Evolutionary conservation across 306 rosid species (phyloP), one percentile per base, ranked within the genome.

Genomic region (Arachis stenosperma): DNA sequence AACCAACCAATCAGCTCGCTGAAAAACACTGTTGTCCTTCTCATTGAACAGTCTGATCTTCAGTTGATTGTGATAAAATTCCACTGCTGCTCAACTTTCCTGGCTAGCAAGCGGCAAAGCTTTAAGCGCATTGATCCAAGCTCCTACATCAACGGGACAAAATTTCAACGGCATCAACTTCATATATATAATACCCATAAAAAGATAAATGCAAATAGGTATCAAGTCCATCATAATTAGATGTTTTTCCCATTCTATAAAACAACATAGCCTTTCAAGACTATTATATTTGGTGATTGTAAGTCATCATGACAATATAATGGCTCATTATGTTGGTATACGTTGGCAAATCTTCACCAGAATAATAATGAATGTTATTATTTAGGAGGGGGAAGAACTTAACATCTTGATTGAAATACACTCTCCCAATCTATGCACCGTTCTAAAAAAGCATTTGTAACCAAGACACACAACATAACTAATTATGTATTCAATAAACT

Each of bases 41-140:
- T 90, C 97, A 46, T 86, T 93, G 69, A 90, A 75, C 79, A 93
- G 66, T 81, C 98, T 79, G 74, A 82, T 81, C 86, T 84, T 90
- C 75, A 90, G 66, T 67, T 93, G 98, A 84, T 69, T 86, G 84
- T 93, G 96, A 81, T 88, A 93, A 83, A 85, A 85, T 78, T 93
- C 94, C 80, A 89, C 74, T 33, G 96, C 94, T 9, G 96, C 89
- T 75, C 88, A 84, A 33, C 94, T 83, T 81, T 93, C 98, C 57
- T 81, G 88, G 87, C 93, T 90, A 73, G 98, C 87, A 64, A 90
- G 88, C 47, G 98, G 93, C 77, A 90, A 92, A 73, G 76, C 82
- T 82, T 83, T 78, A 52, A 93, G 88, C 48, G 91, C 84, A 30
- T 61, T 48, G 33, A 69, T 83, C 98, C 98, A 93, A 61, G 75